Base-by-base conservation (phyloP, 2,329 filamentous ascomycete genomes). In the Gyromitra esculenta region DNA sequence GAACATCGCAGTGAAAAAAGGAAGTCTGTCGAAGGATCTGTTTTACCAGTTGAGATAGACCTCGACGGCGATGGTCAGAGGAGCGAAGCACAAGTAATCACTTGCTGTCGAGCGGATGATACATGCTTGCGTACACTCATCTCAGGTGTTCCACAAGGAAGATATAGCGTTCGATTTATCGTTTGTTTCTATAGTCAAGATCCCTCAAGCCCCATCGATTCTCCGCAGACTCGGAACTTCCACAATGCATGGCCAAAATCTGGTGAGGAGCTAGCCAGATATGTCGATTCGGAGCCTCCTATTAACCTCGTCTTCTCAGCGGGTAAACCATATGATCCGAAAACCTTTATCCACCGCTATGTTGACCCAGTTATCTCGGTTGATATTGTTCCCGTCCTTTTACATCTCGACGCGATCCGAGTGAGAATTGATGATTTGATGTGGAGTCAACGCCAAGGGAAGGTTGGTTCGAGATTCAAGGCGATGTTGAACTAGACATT, bases 41-140 rank as follows among this genome's bases (percentile, higher is more conserved):
- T 63, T 15, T 43, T 57, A 8, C 75, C 75, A 5, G 64, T 77
- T 5, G 43, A 69, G 31, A 68, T 59, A 7, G 75, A 77, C 35
- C 75, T 77, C 5, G 70, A 77, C 11, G 56, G 52, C n/a, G 75
- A 77, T 37, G 75, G 75, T n/a, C 31, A 67, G 31, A 64, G 70
- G 7, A 52, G 52, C 18, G 75, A 77, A 57, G 63, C 75, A 18
- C 75, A 69, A 43, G 45, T 52, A n/a, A 73, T 77, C 56, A 65
- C 63, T 9, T 77, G 75, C 48, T 59, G 52, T 37, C 70, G 70
- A 9, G 48, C 64, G 15, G 50, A 67, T 4, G 13, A 63, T 3
- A 15, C 37, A 15, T 73, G 59, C 41, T 31, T 77, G 11, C 69
- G 75, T 21, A 77, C 70, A 18, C 41, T 77, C n/a, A 75, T 77